Evolutionary conservation across 192 early-diverging fungal species (phyloP).

Genomic region (Coemansia sp.): DNA sequence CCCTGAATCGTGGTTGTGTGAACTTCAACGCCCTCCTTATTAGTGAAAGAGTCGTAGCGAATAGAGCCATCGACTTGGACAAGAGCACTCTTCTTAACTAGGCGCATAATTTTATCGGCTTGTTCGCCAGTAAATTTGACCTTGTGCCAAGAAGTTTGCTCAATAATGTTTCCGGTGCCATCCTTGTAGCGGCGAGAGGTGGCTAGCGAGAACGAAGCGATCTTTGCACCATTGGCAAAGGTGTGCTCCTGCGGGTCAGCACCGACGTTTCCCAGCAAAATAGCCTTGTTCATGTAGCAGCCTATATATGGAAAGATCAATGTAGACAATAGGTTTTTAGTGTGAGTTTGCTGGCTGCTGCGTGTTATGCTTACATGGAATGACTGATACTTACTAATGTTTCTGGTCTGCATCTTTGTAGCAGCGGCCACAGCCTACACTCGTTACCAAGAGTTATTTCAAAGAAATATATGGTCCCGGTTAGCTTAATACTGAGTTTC

Average conservation of each 20-base stretch:
- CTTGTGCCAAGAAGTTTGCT: slow-evolving; percentile 72
- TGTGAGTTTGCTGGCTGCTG: not conserved
- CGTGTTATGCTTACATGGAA: not conserved
- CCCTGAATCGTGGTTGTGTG: slow-evolving; percentile 47
- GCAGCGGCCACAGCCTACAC: slow-evolving; percentile 21
- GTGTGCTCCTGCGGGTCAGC: slow-evolving; percentile 58
- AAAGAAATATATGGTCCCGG: not conserved
- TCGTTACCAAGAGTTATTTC: not conserved
- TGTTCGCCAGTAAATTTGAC: slow-evolving; percentile 52
- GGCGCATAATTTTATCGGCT: slow-evolving; percentile 15
- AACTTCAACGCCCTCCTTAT: slow-evolving; percentile 64
- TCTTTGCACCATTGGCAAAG: slow-evolving; percentile 49
- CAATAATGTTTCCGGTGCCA: slow-evolving; percentile 64
- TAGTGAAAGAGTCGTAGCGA: slow-evolving; percentile 64
- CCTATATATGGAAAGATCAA: not conserved
- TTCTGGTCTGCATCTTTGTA: slow-evolving; percentile 29
- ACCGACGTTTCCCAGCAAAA: slow-evolving; percentile 66
- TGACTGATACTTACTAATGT: slow-evolving; percentile 12
- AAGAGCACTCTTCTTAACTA: slow-evolving; percentile 65
- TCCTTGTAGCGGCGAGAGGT: slow-evolving; percentile 66
- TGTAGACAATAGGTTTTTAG: not conserved
- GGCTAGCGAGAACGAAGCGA: slow-evolving; percentile 65
- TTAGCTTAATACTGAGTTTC: not conserved
- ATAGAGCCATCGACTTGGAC: slow-evolving; percentile 68
- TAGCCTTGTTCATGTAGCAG: slow-evolving; percentile 64